Evolutionary conservation across 176 grass and related monocot species (phyloP), one percentile per base, ranked within the genome.

Genomic region (Cymbopogon citratus): DNA sequence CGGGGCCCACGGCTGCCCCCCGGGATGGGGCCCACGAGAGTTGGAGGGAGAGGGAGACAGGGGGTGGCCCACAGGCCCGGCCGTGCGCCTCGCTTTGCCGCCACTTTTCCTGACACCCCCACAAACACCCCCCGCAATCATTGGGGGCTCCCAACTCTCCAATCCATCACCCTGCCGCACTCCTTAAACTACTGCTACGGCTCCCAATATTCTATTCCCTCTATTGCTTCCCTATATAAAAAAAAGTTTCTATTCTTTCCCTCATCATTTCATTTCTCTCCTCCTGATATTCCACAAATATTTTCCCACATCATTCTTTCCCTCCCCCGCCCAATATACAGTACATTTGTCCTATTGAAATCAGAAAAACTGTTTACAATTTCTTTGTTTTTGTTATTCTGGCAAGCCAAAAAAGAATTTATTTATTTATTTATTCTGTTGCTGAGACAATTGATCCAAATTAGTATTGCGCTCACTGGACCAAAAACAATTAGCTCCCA

Each of bases 31-130:
- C 74, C 79, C 88, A 75, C 80, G 5, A 4, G 23, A 5, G 51
- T 4, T 7, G 43, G 18, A 31, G 6, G 21, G 40, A 65, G 11
- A 21, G 27, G 9, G 2, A 19, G 81, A 87, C 85, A 87, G 31
- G 79, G 51, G 31, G 0, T 73, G 88, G 80, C 84, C 88, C 88
- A 90, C 75, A 33, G 78, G 41, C 43, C 83, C 83, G 83, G 83
- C 87, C 87, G 83, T 89, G 87, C 83, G 87, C 34, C 87, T 89
- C 10, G 65, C 78, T 81, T 81, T 89, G 87, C 78, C 83, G 88
- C 75, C 51, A 43, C 69, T 90, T 90, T 83, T 35, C 19, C 84
- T 14, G 79, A 83, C 88, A 87, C 41, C 75, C 54, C 74, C 88
- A 61, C 87, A 61, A 38, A 39, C 28, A 39, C 28, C 74, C 74